Evolutionary conservation across 1,139 yeast genomes (phyloP).

Genomic region (Geotrichum restrictum): DNA sequence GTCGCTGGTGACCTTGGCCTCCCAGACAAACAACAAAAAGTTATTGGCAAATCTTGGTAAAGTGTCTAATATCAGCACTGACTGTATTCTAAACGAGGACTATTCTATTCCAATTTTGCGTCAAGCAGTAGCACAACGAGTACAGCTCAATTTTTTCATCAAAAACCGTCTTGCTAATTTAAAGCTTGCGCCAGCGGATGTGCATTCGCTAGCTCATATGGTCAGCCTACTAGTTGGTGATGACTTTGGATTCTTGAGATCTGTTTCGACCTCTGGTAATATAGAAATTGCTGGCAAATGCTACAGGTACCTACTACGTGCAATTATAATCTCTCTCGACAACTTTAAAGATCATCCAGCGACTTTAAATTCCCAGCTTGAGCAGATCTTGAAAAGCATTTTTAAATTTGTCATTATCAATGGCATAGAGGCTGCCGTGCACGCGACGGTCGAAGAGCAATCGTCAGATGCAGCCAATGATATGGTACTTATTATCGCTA

Average conservation of each 20-base stretch:
- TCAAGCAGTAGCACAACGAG: constrained; percentile 56
- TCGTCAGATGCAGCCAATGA: constrained; percentile 56
- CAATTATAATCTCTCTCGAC: constrained; percentile 28
- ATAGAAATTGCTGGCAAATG: constrained; percentile 12
- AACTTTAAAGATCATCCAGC: constrained; percentile 19
- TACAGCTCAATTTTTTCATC: constrained; percentile 67
- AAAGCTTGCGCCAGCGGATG: constrained; percentile 20
- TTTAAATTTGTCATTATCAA: constrained; percentile 33
- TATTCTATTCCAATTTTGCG: constrained; percentile 48
- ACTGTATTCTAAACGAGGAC: constrained; percentile 53
- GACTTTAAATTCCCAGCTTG: constrained; percentile 22
- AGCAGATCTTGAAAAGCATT: constrained; percentile 30
- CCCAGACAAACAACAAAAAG: constrained; percentile 34
- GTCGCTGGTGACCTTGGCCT: constrained; percentile 49
- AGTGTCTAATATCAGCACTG: constrained; percentile 50
- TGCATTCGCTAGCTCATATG: constrained; percentile 22
- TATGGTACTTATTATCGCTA: constrained; percentile 56
- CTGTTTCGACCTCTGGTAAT: constrained; percentile 18
- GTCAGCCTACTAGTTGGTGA: constrained; percentile 29
- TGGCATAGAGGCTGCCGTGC: constrained; percentile 32
- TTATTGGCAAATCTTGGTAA: constrained; percentile 38
- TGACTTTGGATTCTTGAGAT: constrained; percentile 26
- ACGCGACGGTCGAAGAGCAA: constrained; percentile 24
- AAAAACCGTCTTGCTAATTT: constrained; percentile 46
- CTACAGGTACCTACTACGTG: constrained; percentile 15